Percentiles rank a stretch among this genome's conserved stretches.
phyloP scores from a whole-genome alignment of 139 green algal genomes.

The Eudorina sp. region DNA sequence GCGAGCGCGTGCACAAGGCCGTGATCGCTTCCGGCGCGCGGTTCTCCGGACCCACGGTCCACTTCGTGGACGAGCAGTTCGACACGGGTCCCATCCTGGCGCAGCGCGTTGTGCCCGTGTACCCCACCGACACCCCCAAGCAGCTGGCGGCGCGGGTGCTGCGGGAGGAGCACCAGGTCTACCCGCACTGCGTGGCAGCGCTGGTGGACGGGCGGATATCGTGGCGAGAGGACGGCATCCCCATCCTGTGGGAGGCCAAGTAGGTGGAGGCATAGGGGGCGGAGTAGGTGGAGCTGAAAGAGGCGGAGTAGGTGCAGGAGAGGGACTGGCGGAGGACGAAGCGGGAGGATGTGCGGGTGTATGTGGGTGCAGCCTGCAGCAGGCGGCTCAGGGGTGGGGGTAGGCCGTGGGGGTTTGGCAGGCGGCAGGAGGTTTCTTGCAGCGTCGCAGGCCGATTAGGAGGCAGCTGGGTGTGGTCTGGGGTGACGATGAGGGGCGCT shows the following conservation, averaged over 20 bases:
- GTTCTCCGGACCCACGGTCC: constrained; percentile 93
- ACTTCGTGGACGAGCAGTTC: constrained; percentile 99
- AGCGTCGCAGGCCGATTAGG: no score
- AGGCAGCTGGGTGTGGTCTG: no score
- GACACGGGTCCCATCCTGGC: constrained; percentile 96
- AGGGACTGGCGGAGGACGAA: no score
- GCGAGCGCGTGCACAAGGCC: constrained; percentile 90
- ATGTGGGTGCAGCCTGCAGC: not conserved
- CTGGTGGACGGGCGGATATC: constrained; percentile 90
- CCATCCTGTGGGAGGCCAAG: constrained; percentile 77
- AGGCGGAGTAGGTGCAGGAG: no score
- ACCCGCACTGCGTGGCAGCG: constrained; percentile 90
- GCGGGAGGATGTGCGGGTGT: no score
- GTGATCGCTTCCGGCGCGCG: constrained; percentile 92
- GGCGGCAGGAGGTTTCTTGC: constrained; percentile 4
- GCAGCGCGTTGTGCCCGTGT: constrained; percentile 90
- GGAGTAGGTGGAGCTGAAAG: no score
- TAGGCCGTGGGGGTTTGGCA: constrained; percentile 80
- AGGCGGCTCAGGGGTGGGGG: constrained; percentile 23
- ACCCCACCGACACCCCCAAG: constrained; percentile 84
- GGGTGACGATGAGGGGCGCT: no score
- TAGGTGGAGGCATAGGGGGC: not conserved
- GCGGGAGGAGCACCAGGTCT: constrained; percentile 84
- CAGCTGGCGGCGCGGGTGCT: constrained; percentile 90
- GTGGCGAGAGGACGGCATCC: constrained; percentile 92